A percentile compares a stretch with the other conserved stretches of the same genome.
phyloP scores from a whole-genome alignment of 2,329 filamentous ascomycete species.

The Madurella fahalii region DNA sequence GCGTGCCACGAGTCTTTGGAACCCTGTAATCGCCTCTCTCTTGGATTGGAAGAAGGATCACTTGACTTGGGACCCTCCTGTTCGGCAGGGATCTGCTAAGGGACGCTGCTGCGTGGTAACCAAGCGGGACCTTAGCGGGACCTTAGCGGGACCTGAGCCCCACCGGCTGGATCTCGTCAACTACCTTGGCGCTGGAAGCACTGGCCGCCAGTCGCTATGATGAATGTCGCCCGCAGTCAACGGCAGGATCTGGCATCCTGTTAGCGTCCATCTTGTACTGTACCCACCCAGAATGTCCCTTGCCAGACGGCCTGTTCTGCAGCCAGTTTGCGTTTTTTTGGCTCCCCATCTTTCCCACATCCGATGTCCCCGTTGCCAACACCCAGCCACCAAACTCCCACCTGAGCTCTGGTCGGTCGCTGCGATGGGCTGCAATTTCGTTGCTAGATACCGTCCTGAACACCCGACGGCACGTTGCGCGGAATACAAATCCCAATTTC shows the following conservation, averaged over 20 bases:
- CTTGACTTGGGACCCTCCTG: background rate
- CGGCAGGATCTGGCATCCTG: background rate
- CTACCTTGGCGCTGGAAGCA: background rate
- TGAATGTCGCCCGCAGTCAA: background rate
- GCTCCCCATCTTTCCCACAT: too few species aligned
- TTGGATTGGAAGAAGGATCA: background rate
- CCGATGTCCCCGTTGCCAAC: too few species aligned
- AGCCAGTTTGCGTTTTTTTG: background rate
- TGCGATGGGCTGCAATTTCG: too few species aligned
- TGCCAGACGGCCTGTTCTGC: background rate
- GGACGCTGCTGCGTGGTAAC: too few species aligned
- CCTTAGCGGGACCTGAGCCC: background rate
- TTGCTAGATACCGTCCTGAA: too few species aligned
- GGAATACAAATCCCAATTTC: too few species aligned
- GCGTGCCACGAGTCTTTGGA: constrained; percentile 8
- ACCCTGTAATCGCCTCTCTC: background rate
- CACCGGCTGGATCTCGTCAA: background rate
- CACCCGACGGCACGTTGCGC: too few species aligned
- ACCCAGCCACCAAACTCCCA: too few species aligned
- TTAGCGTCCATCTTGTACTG: background rate
- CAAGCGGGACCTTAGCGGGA: background rate
- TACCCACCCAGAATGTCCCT: background rate
- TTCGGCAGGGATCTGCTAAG: background rate
- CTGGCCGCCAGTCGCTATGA: background rate
- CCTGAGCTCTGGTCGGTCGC: too few species aligned